Evolutionary conservation across 345 rosid genomes (phyloP), one percentile per base, ranked within the genome.

Genomic region (Mangifera indica): DNA sequence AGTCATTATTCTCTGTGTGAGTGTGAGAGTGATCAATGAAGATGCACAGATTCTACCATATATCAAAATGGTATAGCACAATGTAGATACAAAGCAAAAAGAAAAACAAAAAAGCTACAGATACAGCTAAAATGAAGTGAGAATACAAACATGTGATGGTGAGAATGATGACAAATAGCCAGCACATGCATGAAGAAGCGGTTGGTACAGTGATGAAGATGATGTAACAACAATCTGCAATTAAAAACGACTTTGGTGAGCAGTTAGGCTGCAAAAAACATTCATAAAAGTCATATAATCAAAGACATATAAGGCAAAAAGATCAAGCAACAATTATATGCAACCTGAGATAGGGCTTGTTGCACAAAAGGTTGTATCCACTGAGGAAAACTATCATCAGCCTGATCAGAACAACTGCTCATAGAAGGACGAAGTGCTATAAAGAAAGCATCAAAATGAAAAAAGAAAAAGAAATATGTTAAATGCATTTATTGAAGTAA

Each of bases 101-200:
- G 61, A 32, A 46, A 18, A 3, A 3, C 2, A 3, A 29, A 29
- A 37, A 63, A 54, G 72, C 18, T 53, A 60, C 44, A 32, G 10
- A 20, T 62, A 66, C 7, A 67, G 14, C 20, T 49, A 44, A 69
- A 62, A 67, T n/a, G 66, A 54, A 66, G 73, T 12, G 32, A 74
- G 72, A 74, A 76, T 63, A 88, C 93, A 9, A 46, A 88, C 97
- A 82, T 91, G 97, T 76, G 93, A 88, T 68, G 85, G 91, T 54
- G 92, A 91, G 86, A 83, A 91, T 45, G 93, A 88, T 58, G 91
- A 83, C 34, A 91, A 82, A 78, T 86, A 91, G 77, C 97, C 91
- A 57, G 92, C 88, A 72, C 89, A 84, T 51, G 97, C 91, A 63
- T 77, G 83, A 77, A 91, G 89, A 61, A 91, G 91, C 1, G 92